Evolutionary conservation across 164 flowering plant species (phyloP).

Genomic region (Houttuynia cordata): DNA sequence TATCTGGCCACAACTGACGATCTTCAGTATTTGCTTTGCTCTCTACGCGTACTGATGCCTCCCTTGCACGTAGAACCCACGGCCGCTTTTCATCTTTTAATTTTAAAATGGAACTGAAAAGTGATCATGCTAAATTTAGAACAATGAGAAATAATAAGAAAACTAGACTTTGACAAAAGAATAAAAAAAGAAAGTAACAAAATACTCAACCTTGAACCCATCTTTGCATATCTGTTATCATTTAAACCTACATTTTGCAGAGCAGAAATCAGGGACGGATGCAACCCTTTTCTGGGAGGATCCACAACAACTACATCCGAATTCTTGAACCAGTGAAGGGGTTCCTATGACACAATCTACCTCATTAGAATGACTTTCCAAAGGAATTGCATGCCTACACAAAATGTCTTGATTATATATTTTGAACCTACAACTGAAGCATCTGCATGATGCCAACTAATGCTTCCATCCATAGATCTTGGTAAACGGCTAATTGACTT

Average conservation of each 20-base stretch:
- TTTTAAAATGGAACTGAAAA: constrained; percentile 25
- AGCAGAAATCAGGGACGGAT: constrained; percentile 47
- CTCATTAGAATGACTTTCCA: not conserved
- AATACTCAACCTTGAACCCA: constrained; percentile 34
- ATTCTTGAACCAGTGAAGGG: constrained; percentile 76
- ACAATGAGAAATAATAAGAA: not conserved
- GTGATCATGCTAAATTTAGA: not conserved
- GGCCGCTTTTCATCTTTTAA: constrained; percentile 81
- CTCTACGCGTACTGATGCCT: constrained; percentile 44
- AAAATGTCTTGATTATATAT: not conserved
- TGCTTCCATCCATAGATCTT: constrained; percentile 40
- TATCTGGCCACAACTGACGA: constrained; percentile 44
- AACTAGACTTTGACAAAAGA: not conserved
- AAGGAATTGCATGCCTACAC: not conserved
- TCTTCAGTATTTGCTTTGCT: constrained; percentile 31
- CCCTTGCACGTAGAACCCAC: constrained; percentile 81
- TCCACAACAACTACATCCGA: constrained; percentile 88
- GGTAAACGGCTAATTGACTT: constrained; percentile 73
- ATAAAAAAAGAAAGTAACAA: not conserved
- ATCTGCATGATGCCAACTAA: constrained; percentile 95
- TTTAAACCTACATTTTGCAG: constrained; percentile 31
- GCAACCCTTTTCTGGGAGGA: constrained; percentile 95
- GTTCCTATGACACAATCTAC: constrained; percentile 38
- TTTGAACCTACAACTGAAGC: constrained; percentile 53
- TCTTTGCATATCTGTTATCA: constrained; percentile 24